Base-by-base conservation (phyloP, 768 basidiomycete genomes). In the Russula brevipes region DNA sequence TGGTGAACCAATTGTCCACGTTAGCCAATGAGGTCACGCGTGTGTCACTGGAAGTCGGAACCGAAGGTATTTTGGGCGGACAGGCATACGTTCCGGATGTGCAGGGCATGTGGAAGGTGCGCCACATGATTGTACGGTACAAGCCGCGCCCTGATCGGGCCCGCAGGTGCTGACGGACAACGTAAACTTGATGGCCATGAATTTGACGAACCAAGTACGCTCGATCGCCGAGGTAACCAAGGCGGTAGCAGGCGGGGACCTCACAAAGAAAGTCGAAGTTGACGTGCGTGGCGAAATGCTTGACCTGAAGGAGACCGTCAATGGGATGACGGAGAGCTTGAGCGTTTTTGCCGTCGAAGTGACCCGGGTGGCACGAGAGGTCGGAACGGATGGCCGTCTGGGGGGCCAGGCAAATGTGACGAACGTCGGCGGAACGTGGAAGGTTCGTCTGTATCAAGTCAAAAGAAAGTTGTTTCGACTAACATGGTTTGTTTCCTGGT, bases 361-460 rank as follows among this genome's bases (percentile, higher is more conserved):
- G 60, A 85, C 85, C 36, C 79, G 94, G 59, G 95, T 98, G 36
- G 97, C 95, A 3, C 83, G 92, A 67, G 94, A 98, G 76, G 97
- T 98, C 72, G 97, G 97, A 35, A 98, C 95, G 8, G 97, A 98
- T 72, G 97, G 96, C 39, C 82, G 87, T 68, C 80, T 98, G 70
- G 97, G 96, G 55, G 96, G 95, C 10, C 95, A 96, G 70, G 97
- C 95, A 0, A 82, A 87, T 58, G 97, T 98, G 42, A 88, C 87
- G 65, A 91, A 94, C 71, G 93, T 99, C 50, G 91, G 92, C 63
- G 97, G 97, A 54, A 96, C 93, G 0, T 98, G 97, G 97, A 94
- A 94, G 79, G 81, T 79, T 63, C 57, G 51, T 52, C 16, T n/a
- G 38, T 19, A 16, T 3, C 30, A 19, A n/a, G 5, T 53, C 41